Base-by-base conservation (phyloP, 805 yeast genomes). In the Saccharomyces mikatae region DNA sequence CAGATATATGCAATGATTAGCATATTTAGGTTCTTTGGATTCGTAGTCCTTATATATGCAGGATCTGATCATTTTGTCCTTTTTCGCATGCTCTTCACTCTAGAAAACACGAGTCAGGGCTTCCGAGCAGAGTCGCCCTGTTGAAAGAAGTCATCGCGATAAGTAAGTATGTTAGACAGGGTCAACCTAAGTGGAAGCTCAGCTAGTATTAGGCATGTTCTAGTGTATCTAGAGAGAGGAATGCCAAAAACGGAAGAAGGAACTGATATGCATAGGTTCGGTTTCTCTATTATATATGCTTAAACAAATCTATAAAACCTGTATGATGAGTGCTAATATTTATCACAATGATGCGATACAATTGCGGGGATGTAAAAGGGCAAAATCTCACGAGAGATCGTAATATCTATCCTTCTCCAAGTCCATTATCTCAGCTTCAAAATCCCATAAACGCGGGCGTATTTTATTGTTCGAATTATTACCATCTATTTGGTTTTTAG, bases 341-440 rank as follows among this genome's bases (percentile, higher is more conserved):
- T 17, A 11, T 21, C 24, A 8, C 24, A 36, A 3, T 17, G 4
- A 36, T 8, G 3, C 22, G 11, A 17, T n/a, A 17, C 2, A 17
- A 4, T 9, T 9, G 44, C 13, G 22, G 6, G 21, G 44, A n/a
- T n/a, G 8, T 17, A 17, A 11, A 17, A 17, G 11, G 11, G 11
- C 22, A 17, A 14, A 22, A 22, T 13, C 44, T 46, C 48, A 61
- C 2, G 67, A 59, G 32, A 68, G 53, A 57, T 68, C 71, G 53
- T 62, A 61, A 51, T 67, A 69, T 52, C 71, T 60, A 13, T 61
- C 65, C 56, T 66, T 67, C 48, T 69, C 66, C 4, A 69, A 58
- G 47, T 67, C 66, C 61, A 67, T 60, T 41, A 63, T 55, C 49
- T 68, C 72, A 1, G 63, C 59, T 48, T 64, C 63, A 54, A 66